Evolutionary conservation across 768 basidiomycete species (phyloP).

Genomic region (Dioszegia aurantiaca): DNA sequence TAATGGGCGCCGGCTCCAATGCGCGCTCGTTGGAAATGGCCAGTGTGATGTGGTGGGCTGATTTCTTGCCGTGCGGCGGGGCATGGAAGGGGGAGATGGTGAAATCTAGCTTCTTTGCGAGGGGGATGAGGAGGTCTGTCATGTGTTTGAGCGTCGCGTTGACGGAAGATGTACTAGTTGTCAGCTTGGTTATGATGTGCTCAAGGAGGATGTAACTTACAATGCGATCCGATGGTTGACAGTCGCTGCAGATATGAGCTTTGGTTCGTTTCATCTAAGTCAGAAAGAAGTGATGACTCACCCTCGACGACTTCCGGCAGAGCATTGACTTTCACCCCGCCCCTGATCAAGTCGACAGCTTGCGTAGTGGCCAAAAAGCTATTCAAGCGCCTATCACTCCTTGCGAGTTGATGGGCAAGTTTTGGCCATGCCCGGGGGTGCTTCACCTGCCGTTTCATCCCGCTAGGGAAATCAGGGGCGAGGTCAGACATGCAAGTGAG

Average conservation of each 20-base stretch:
- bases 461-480: constrained; percentile 60
- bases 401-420: constrained; percentile 57
- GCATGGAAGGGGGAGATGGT: constrained; percentile 38
- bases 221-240: constrained; percentile 53
- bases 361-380: constrained; percentile 59
- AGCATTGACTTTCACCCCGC: constrained; percentile 65
- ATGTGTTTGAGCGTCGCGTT: constrained; percentile 44
- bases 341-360: constrained; percentile 64
- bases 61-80: constrained; percentile 3
- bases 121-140: constrained; percentile 32
- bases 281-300: constrained; percentile 10
- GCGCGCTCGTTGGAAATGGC: not conserved
- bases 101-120: constrained; percentile 42
- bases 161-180: constrained; percentile 46
- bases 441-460: constrained; percentile 54
- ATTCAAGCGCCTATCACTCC: constrained; percentile 43
- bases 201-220: constrained; percentile 21
- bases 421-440: constrained; percentile 44
- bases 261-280: not conserved
- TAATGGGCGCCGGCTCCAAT: constrained; percentile 49
- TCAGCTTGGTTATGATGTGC: not conserved
- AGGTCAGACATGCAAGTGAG: constrained; percentile 68
- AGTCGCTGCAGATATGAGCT: constrained; percentile 30
- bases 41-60: constrained; percentile 20
- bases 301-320: constrained; percentile 62